Evolutionary conservation across 805 yeast genomes (phyloP).

Genomic region (Metschnikowia lunata): DNA sequence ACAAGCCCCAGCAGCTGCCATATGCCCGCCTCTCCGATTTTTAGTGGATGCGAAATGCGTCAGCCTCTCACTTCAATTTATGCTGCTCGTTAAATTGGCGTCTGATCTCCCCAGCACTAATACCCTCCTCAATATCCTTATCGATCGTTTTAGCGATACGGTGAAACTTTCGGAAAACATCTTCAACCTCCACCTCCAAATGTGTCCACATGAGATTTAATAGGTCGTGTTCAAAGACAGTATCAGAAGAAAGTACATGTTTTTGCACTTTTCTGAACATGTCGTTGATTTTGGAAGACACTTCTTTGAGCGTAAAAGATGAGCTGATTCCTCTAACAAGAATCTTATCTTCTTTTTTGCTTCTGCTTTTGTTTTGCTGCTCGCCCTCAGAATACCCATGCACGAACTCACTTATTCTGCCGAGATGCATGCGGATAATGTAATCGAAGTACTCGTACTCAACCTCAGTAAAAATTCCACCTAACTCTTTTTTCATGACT

Average conservation of each 20-base stretch:
- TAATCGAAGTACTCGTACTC: slow-evolving; percentile 32
- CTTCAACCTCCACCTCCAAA: slow-evolving; percentile 58
- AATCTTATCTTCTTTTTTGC: slow-evolving; percentile 60
- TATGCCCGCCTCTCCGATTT: not conserved
- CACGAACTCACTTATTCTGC: slow-evolving; percentile 63
- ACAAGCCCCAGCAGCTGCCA: not conserved
- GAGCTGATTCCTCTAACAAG: slow-evolving; percentile 54
- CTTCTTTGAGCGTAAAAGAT: slow-evolving; percentile 55
- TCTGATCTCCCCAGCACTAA: slow-evolving; percentile 54
- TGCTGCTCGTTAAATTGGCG: slow-evolving; percentile 38
- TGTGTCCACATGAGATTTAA: slow-evolving; percentile 66
- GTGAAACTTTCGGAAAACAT: slow-evolving; percentile 51
- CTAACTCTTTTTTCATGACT: slow-evolving; percentile 23
- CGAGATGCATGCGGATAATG: slow-evolving; percentile 47
- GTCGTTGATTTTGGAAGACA: slow-evolving; percentile 50
- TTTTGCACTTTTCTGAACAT: slow-evolving; percentile 52
- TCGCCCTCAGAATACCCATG: slow-evolving; percentile 53
- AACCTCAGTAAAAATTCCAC: slow-evolving; percentile 24
- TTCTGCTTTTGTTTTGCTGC: slow-evolving; percentile 45
- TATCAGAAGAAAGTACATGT: slow-evolving; percentile 43
- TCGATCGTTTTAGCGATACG: slow-evolving; percentile 51
- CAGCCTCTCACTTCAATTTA: no score
- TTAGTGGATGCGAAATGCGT: no score
- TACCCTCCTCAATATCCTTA: slow-evolving; percentile 46
- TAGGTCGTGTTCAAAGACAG: slow-evolving; percentile 49